phyloP scores from a whole-genome alignment of 176 grass and related monocot species.

The Oryza coarctata region DNA sequence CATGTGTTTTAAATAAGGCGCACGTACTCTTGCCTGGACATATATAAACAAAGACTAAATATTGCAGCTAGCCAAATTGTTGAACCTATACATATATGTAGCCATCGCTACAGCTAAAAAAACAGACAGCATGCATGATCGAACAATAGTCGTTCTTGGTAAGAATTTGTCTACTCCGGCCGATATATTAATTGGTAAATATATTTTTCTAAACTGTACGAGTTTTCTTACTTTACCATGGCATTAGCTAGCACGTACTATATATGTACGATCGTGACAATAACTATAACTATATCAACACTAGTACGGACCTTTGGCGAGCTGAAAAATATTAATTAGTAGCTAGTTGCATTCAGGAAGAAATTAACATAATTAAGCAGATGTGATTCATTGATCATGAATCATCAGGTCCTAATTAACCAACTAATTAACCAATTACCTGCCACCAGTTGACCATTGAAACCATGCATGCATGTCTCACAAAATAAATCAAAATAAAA shows the following conservation, averaged over 20 bases:
- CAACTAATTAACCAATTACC: not conserved
- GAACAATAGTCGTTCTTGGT: not conserved
- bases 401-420: not conserved
- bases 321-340: too few relatives aligned
- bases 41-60: not conserved
- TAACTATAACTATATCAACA: not conserved
- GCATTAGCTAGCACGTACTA: not conserved
- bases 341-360: too few relatives aligned
- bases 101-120: not conserved
- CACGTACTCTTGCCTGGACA: not conserved
- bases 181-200: not conserved
- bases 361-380: not conserved
- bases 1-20: not conserved
- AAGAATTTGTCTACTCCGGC: not conserved
- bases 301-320: not conserved
- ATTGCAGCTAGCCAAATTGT: too few relatives aligned
- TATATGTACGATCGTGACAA: not conserved
- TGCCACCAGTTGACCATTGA: not conserved
- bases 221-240: not conserved
- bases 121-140: not conserved
- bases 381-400: not conserved
- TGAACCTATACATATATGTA: not conserved
- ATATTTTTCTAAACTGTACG: not conserved
- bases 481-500: not conserved
- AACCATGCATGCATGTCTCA: not conserved